Conservation (phyloP, 441 rosid species). For the Bruguiera hainesii region DNA sequence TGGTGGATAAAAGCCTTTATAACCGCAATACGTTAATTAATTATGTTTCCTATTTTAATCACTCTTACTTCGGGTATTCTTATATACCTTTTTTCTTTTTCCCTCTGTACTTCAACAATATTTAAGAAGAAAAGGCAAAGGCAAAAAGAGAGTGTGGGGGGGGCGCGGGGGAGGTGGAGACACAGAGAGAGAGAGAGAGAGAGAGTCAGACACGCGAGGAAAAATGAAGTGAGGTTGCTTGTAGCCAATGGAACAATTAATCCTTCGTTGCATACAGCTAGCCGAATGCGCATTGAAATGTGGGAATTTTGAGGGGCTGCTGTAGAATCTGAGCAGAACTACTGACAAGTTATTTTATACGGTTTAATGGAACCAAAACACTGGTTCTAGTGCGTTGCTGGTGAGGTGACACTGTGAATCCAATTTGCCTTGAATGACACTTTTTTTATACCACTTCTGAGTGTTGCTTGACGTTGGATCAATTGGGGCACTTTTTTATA, state of each 20-base stretch:
- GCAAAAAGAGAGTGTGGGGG: background rate
- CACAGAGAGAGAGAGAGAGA: conserved; percentile 30
- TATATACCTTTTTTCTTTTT: too few relatives aligned
- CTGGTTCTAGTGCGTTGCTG: conserved; percentile 25
- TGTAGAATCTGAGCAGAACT: background rate
- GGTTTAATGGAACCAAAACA: conserved; percentile 1
- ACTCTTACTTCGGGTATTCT: too few relatives aligned
- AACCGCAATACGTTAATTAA: too few relatives aligned
- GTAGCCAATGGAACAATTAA: background rate
- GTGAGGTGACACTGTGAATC: background rate
- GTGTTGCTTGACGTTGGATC: conserved; percentile 23
- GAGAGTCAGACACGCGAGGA: conserved; percentile 6
- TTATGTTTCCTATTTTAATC: too few relatives aligned
- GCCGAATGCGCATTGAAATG: too few relatives aligned
- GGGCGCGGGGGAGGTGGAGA: conserved; percentile 15
- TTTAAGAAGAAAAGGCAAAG: background rate
- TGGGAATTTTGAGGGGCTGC: background rate
- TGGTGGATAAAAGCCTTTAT: too few relatives aligned
- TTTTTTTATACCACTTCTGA: background rate
- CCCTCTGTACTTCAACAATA: too few relatives aligned
- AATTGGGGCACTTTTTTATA: conserved; percentile 2
- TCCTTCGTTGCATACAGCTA: background rate
- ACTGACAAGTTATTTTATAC: conserved; percentile 18
- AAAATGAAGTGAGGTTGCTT: conserved; percentile 21
- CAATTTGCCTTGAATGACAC: background rate